Evolutionary conservation across 768 basidiomycete genomes (phyloP).

Genomic region (Psilocybe sp.): DNA sequence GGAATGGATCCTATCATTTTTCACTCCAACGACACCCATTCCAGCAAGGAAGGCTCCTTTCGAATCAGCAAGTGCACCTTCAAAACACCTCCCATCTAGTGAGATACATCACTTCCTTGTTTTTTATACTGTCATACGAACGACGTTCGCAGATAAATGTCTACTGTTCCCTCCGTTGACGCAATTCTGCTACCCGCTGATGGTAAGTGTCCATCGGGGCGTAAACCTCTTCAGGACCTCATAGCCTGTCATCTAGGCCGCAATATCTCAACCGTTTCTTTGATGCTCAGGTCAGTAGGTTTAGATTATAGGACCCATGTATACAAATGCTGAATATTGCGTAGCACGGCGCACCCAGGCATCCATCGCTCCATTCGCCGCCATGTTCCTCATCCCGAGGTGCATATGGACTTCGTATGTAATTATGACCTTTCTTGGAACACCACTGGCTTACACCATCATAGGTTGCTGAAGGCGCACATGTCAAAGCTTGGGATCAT

Average conservation of each 20-base stretch:
- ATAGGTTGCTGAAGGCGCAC: constrained; percentile 69
- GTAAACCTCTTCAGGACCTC: not conserved
- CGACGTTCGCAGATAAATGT: not conserved
- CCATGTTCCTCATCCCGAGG: constrained; percentile 79
- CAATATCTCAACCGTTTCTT: constrained; percentile 65
- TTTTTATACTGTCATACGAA: not conserved
- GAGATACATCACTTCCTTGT: not conserved
- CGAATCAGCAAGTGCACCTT: too few species aligned
- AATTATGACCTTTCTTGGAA: constrained; percentile 4
- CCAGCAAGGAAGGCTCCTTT: too few species aligned
- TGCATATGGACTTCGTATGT: constrained; percentile 76
- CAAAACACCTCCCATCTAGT: too few species aligned
- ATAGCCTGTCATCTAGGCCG: constrained; percentile 40
- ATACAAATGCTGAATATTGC: not conserved
- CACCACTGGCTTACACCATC: constrained; percentile 7
- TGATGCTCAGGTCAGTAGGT: constrained; percentile 64
- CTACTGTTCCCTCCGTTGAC: constrained; percentile 52
- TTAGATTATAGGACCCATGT: not conserved
- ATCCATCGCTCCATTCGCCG: constrained; percentile 22
- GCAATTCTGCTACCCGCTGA: constrained; percentile 80
- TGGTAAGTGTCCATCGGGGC: constrained; percentile 28
- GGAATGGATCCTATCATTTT: too few species aligned
- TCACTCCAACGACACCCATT: too few species aligned
- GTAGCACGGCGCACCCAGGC: not conserved
- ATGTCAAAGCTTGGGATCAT: constrained; percentile 68